Percentiles rank a stretch among this genome's conserved stretches.
These are phyloP conservation scores for Craspedostauros australis DNA, from an alignment of 108 stramenopile genomes.

Conservation along the genomic window DNA sequence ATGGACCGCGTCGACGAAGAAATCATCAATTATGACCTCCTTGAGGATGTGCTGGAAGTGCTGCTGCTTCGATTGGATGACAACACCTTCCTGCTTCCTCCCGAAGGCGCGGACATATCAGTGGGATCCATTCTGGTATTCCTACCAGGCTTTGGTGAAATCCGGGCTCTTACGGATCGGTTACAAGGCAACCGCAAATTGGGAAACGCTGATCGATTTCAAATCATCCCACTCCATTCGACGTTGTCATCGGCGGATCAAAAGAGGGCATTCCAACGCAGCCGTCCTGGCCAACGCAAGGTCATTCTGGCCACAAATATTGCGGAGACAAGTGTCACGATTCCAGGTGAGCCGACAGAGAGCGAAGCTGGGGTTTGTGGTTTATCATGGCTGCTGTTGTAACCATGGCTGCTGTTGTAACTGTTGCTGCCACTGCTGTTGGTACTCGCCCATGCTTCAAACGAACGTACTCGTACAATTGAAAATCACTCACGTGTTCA, in stretches of 20 bases:
- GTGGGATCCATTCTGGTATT: slow-evolving; percentile 83
- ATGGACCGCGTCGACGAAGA: slow-evolving; percentile 75
- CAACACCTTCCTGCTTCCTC: slow-evolving; percentile 23
- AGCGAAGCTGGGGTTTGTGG: slow-evolving; percentile 70
- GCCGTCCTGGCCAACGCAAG: slow-evolving; percentile 53
- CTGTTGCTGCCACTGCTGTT: too few species aligned
- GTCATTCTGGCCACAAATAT: slow-evolving; percentile 76
- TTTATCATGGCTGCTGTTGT: too few species aligned
- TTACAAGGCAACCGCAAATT: slow-evolving; percentile 50
- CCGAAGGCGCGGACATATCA: slow-evolving; percentile 38
- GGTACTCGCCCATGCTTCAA: too few species aligned
- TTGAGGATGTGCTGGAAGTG: slow-evolving; percentile 60
- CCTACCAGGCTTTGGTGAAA: slow-evolving; percentile 91
- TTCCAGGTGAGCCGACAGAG: too few species aligned
- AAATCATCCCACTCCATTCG: slow-evolving; percentile 74
- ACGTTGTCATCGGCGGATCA: slow-evolving; percentile 63
- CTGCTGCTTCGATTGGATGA: slow-evolving; percentile 32
- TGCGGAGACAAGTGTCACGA: slow-evolving; percentile 93
- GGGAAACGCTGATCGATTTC: slow-evolving; percentile 26
- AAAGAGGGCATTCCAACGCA: slow-evolving; percentile 52
- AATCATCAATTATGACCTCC: slow-evolving; percentile 63
- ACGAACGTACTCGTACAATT: too few species aligned
- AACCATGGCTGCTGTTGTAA: too few species aligned
- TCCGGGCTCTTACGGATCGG: slow-evolving; percentile 64
- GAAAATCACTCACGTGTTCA: too few species aligned